A percentile compares a stretch with the other conserved stretches of the same genome.
These are phyloP conservation scores for Alternaria novae-zelandiae DNA, from an alignment of 2,329 filamentous ascomycete genomes.

Conservation along the genomic window DNA sequence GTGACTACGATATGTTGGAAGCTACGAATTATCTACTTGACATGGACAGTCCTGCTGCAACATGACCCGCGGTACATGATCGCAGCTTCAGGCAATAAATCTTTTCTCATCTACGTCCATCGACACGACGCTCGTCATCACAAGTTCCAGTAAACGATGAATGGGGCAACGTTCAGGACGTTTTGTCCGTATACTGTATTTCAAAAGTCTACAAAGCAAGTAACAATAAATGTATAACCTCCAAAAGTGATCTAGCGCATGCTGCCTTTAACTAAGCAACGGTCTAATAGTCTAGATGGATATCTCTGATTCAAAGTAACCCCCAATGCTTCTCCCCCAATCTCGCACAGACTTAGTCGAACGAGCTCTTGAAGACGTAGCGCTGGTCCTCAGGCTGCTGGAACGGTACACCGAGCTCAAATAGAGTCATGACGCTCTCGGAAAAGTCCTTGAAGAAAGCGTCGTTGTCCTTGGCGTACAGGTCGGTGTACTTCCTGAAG, in stretches of 20 bases:
- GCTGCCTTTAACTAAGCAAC: conserved; percentile 5
- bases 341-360: conserved; percentile 34
- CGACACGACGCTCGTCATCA: not conserved
- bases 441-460: conserved; percentile 94
- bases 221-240: not conserved
- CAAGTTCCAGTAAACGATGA: not conserved
- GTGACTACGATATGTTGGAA: not conserved
- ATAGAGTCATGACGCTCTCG: conserved; percentile 77
- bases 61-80: not conserved
- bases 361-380: conserved; percentile 55
- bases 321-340: conserved; percentile 2
- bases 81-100: not conserved
- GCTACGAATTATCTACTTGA: not conserved
- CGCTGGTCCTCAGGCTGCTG: conserved; percentile 56
- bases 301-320: conserved; percentile 32
- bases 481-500: conserved; percentile 80
- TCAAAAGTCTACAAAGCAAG: not conserved
- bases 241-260: not conserved
- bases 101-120: not conserved
- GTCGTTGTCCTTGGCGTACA: conserved; percentile 90
- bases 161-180: not conserved
- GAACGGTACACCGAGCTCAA: conserved; percentile 95
- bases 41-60: not conserved
- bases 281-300: conserved; percentile 39
- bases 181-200: not conserved